These are phyloP conservation scores for Trypanosoma lewisi DNA, from an alignment of 208 protist genomes.

Conservation along the genomic window DNA sequence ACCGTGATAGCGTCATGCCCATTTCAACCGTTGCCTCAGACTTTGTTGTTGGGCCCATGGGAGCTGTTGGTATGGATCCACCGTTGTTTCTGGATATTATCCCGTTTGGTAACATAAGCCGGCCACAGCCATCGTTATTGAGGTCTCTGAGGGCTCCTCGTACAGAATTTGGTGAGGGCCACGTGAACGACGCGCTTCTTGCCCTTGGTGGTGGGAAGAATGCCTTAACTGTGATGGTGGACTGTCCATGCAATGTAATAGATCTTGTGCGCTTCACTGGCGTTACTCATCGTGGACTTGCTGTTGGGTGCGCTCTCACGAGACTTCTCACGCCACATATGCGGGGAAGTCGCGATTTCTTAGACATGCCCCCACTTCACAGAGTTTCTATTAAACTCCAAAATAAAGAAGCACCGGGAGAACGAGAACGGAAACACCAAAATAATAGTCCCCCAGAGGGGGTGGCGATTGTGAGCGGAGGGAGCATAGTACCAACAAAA, in stretches of 20 bases:
- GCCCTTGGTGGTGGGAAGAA: background rate
- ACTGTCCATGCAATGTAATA: constrained; percentile 33
- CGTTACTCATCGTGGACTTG: constrained; percentile 38
- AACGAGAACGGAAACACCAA: background rate
- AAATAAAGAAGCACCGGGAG: background rate
- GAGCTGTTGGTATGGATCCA: background rate
- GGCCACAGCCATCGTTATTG: background rate
- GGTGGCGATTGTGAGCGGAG: background rate
- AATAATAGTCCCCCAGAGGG: background rate
- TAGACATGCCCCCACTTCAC: constrained; percentile 20
- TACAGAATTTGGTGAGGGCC: no score
- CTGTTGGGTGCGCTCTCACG: constrained; percentile 46
- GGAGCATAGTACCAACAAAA: background rate
- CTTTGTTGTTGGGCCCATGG: background rate
- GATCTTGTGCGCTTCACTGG: constrained; percentile 51
- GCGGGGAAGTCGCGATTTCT: constrained; percentile 10
- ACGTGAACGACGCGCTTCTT: no score
- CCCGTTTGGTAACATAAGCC: constrained; percentile 3
- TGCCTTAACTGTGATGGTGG: constrained; percentile 7
- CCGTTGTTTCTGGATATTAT: constrained; percentile 18
- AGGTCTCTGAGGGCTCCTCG: background rate
- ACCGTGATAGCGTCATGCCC: constrained; percentile 25
- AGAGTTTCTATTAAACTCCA: constrained; percentile 18
- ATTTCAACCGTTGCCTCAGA: background rate
- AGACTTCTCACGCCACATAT: constrained; percentile 36